Evolutionary conservation across 73 alveolate genomes (phyloP), one percentile per base, ranked within the genome.

Genomic region (Paramecium pentaurelia): DNA sequence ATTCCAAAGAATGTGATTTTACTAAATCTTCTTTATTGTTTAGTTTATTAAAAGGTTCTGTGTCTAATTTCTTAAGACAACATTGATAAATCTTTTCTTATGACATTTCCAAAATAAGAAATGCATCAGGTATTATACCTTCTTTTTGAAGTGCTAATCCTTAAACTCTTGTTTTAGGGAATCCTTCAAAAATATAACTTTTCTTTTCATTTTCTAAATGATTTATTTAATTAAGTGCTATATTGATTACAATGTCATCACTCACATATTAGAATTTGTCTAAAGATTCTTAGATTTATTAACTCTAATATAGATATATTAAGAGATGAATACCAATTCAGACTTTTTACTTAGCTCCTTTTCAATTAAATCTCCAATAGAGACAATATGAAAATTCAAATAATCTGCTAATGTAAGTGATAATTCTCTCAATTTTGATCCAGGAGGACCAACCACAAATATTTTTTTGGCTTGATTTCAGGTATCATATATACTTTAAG

Each of bases 401-500:
- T 95, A 86, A 60, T 96, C 96, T 22, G 98, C 96, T 27, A 98
- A 54, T 32, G 97, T 92, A 28, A 95, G 94, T 30, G 99, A 97
- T 38, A 93, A 92, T 77, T 92, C 95, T 87, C 97, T 96, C 9
- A 96, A 70, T 68, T 90, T 86, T 71, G 97, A 90, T n/a, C 99
- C 99, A n/a, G 99, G 98, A 38, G 98, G 98, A 42, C 99, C 99
- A 42, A 97, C 97, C 6, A 97, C 93, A 92, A 97, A 97, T 20
- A 97, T 94, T 75, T 98, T 93, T 94, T 96, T 97, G 68, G 97
- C 97, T 93, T 90, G 22, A 20, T 28, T 40, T 40, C 20, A 30
- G 10, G 32, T n/a, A 47, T 20, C 20, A 58, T 75, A 68, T 77
- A 80, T 95, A 89, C 86, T 42, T 44, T 77, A 83, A 45, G 98